These are phyloP conservation scores for Betula pendula DNA, from an alignment of 306 rosid genomes.

Conservation along the genomic window DNA sequence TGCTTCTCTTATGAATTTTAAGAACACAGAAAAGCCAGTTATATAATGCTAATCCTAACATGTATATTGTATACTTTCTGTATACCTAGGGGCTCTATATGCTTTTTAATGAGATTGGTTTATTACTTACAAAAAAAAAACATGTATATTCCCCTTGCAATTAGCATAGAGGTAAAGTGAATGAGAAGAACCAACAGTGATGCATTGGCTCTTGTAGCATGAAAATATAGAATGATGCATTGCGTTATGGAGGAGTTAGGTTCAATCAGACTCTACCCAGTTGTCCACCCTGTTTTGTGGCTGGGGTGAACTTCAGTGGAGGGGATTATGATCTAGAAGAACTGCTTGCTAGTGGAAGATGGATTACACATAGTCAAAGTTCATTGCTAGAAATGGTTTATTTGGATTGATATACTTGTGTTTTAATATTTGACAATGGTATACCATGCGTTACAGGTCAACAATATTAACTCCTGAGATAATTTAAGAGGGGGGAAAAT, in stretches of 20 bases:
- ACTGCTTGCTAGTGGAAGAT: neutral
- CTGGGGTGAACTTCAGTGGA: neutral
- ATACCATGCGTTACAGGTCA: neutral
- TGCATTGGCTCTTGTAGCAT: neutral
- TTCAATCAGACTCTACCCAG: neutral
- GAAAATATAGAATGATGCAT: slow-evolving; percentile 1
- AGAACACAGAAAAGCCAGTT: neutral
- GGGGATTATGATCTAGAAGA: neutral
- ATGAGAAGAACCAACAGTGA: neutral
- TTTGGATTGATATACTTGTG: neutral
- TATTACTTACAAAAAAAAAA: too few relatives aligned
- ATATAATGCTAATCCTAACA: neutral
- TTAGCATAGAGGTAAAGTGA: neutral
- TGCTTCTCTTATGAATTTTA: neutral
- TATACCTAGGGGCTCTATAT: too few relatives aligned
- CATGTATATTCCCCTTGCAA: neutral
- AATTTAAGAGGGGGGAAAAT: neutral
- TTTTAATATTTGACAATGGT: neutral
- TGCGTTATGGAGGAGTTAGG: neutral
- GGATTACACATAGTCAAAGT: neutral
- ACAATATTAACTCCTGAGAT: neutral
- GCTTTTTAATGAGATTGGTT: too few relatives aligned
- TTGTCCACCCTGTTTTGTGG: neutral
- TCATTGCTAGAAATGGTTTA: neutral
- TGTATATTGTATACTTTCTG: too few relatives aligned